phyloP scores from a whole-genome alignment of 768 basidiomycete species.

The Coprinopsis sp. region DNA sequence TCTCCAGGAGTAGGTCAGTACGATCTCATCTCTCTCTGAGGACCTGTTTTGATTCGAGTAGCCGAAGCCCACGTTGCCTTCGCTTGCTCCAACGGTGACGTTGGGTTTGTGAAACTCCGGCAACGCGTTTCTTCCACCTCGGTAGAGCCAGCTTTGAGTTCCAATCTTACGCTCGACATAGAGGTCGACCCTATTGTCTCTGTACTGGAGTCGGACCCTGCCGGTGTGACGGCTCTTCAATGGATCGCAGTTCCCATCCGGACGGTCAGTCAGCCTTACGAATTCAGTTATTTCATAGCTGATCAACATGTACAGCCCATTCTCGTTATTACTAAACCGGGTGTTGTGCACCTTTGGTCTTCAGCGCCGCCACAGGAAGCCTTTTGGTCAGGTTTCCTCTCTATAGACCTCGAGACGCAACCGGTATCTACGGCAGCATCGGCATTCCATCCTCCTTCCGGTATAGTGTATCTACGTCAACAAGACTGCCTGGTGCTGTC shows the following conservation, averaged over 20 bases:
- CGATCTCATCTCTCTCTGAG: neutral
- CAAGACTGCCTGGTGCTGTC: slow-evolving; percentile 54
- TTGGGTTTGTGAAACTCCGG: slow-evolving; percentile 50
- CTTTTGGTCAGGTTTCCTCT: slow-evolving; percentile 47
- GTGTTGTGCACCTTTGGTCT: slow-evolving; percentile 56
- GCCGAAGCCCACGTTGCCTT: slow-evolving; percentile 58
- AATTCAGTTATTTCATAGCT: neutral
- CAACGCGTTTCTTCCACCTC: slow-evolving; percentile 41
- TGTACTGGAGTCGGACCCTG: slow-evolving; percentile 33
- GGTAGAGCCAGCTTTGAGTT: no score
- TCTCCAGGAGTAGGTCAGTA: slow-evolving; percentile 40
- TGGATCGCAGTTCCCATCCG: no score
- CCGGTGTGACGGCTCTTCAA: no score
- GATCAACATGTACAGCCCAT: slow-evolving; percentile 37
- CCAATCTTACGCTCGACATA: slow-evolving; percentile 29
- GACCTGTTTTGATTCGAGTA: slow-evolving; percentile 23
- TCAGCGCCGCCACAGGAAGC: slow-evolving; percentile 19
- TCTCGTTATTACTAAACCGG: slow-evolving; percentile 57
- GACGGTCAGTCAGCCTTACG: neutral
- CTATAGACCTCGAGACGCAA: slow-evolving; percentile 41
- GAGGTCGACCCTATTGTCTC: slow-evolving; percentile 21
- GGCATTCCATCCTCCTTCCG: slow-evolving; percentile 52
- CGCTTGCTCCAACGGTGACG: slow-evolving; percentile 51
- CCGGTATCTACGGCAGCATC: slow-evolving; percentile 56
- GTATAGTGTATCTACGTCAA: slow-evolving; percentile 47